Evolutionary conservation across 108 stramenopile genomes (phyloP).

Genomic region (Thalassiosira profunda): DNA sequence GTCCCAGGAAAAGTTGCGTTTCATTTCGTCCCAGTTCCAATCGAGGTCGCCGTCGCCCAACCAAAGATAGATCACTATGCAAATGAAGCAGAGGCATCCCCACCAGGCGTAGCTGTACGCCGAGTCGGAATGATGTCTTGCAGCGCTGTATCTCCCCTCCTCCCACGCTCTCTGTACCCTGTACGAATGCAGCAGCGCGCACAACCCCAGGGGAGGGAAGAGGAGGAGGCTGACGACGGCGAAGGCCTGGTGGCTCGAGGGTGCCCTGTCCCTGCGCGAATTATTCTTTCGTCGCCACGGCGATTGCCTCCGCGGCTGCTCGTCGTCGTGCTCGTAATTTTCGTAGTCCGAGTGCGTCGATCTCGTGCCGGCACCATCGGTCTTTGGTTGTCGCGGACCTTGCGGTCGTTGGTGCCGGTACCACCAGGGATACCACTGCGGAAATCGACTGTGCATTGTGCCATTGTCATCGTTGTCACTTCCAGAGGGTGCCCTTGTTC

Average conservation of each 20-base stretch:
- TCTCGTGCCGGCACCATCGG: neutral
- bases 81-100: neutral
- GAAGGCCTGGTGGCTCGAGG: neutral
- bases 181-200: constrained; percentile 3
- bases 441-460: too few species aligned
- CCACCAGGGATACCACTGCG: too few species aligned
- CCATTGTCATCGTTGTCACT: too few species aligned
- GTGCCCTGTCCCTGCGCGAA: neutral
- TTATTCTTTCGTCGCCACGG: neutral
- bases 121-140: constrained; percentile 10
- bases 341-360: constrained; percentile 9
- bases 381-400: neutral
- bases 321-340: neutral
- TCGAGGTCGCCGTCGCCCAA: constrained; percentile 14
- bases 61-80: constrained; percentile 8
- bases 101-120: constrained; percentile 10
- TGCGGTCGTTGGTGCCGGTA: neutral
- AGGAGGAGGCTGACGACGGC: constrained; percentile 4
- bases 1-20: constrained; percentile 16
- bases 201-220: constrained; percentile 6
- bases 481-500: too few species aligned
- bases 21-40: constrained; percentile 17
- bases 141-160: constrained; percentile 7
- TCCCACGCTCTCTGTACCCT: constrained; percentile 11
- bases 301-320: neutral